Evolutionary conservation across 1,139 yeast species (phyloP), one percentile per base, ranked within the genome.

Genomic region (Geotrichum europaeum): DNA sequence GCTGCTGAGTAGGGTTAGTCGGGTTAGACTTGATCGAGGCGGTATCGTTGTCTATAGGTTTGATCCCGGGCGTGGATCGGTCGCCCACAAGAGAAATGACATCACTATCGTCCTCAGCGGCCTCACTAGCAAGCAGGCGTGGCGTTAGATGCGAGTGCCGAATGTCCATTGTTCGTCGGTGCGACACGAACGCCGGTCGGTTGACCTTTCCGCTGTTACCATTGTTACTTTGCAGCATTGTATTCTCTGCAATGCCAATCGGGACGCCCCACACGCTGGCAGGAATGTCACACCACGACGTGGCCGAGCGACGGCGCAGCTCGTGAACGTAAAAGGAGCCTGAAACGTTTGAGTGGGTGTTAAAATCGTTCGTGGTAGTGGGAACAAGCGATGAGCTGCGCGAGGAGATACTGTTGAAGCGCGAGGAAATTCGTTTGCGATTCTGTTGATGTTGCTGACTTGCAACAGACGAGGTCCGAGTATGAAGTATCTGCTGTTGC

Each of bases 131-230:
- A 63, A 88, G 76, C 71, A 87, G 78, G 61, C 91, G 79, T 20
- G 89, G 89, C 60, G 84, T 83, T 65, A 87, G 77, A 70, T 84
- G 89, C 6, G 92, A 89, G 70, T 87, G 94, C 65, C 86, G 84
- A 68, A 87, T 79, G 50, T 62, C 64, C 53, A 62, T 60, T 9
- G 61, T 59, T 10, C 59, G 25, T 20, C 52, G 36, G 20, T 54
- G 60, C 7, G 55, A 32, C 22, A 47, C 52, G 13, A 54, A 15
- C 6, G 32, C 4, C 32, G 32, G 25, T 2, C 32, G 32, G 51
- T 49, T 20, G n/a, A 25, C 15, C 51, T 49, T 49, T 15, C 28
- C 51, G 4, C n/a, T 49, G 28, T 15, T 22, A 25, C 32, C 28
- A 22, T 12, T 20, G 49, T 25, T 25, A 49, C 9, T 22, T 45